A percentile compares a stretch with the other conserved stretches of the same genome.
Conservation (phyloP, 2,329 filamentous ascomycete genomes). For the Xylaria sp. region DNA sequence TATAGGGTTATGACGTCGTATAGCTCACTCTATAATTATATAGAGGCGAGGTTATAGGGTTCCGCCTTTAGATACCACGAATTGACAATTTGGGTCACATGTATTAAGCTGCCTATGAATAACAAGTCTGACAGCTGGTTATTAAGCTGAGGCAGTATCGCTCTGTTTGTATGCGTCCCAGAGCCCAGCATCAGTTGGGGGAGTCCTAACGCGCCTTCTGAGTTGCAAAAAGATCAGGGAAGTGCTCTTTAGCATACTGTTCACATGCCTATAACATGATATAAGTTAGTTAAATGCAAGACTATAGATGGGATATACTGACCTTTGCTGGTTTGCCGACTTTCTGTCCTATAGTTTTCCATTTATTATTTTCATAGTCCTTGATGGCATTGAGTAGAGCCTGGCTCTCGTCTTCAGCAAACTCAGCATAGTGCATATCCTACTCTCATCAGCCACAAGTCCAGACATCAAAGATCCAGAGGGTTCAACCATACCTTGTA, state of each 20-base stretch:
- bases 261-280: slow-evolving; percentile 72
- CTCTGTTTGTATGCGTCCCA: not conserved
- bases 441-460: slow-evolving; percentile 50
- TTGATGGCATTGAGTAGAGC: slow-evolving; percentile 93
- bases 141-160: slow-evolving; percentile 3
- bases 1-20: slow-evolving; percentile 13
- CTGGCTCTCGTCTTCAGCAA: slow-evolving; percentile 91
- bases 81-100: slow-evolving; percentile 12
- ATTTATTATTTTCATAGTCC: slow-evolving; percentile 98
- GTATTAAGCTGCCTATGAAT: slow-evolving; percentile 29
- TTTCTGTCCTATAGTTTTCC: slow-evolving; percentile 96
- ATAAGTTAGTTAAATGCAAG: slow-evolving; percentile 32
- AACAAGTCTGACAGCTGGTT: slow-evolving; percentile 1
- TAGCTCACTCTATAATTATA: slow-evolving; percentile 19
- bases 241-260: slow-evolving; percentile 97
- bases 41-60: slow-evolving; percentile 14
- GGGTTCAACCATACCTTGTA: slow-evolving; percentile 77
- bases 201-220: slow-evolving; percentile 45
- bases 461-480: not conserved
- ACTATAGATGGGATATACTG: slow-evolving; percentile 42
- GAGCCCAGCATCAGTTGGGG: not conserved
- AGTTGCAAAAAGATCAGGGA: slow-evolving; percentile 61
- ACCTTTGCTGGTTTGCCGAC: slow-evolving; percentile 98
- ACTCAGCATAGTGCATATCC: slow-evolving; percentile 99
- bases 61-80: slow-evolving; percentile 9